A percentile compares a stretch with the other conserved stretches of the same genome.
phyloP scores from a whole-genome alignment of 495 filamentous ascomycete species.

The Talaromyces borbonicus region DNA sequence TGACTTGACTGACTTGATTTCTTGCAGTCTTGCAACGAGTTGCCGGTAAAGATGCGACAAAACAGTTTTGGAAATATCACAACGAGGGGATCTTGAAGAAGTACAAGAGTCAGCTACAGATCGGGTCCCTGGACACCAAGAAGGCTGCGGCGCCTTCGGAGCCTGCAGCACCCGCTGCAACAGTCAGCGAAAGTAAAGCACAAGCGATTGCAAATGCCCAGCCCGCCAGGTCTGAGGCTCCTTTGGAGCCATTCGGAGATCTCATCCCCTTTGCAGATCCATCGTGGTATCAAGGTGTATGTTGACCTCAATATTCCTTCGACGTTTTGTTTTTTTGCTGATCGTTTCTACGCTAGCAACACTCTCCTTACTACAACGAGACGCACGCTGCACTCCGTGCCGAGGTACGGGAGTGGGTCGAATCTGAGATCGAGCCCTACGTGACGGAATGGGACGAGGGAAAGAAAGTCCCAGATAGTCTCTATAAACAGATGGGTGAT shows the following conservation, averaged over 20 bases:
- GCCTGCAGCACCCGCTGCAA: constrained; percentile 42
- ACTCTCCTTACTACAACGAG: constrained; percentile 93
- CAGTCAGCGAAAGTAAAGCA: constrained; percentile 42
- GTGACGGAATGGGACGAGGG: constrained; percentile 96
- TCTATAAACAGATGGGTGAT: constrained; percentile 94
- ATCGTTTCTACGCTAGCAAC: constrained; percentile 47
- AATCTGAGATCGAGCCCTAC: constrained; percentile 79
- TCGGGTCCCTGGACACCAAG: constrained; percentile 88
- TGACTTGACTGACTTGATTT: no score
- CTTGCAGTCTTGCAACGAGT: constrained; percentile 71
- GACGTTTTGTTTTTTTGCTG: background rate
- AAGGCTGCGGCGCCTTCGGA: constrained; percentile 45
- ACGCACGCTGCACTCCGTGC: constrained; percentile 80
- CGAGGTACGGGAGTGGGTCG: constrained; percentile 88
- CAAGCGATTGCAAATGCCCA: constrained; percentile 39
- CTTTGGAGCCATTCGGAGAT: constrained; percentile 74
- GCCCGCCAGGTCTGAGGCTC: constrained; percentile 44
- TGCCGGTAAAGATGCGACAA: constrained; percentile 91
- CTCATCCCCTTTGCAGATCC: constrained; percentile 89
- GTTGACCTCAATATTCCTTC: constrained; percentile 28
- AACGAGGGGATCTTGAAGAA: constrained; percentile 93
- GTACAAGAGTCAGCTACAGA: constrained; percentile 75
- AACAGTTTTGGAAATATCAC: constrained; percentile 99
- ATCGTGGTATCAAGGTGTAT: constrained; percentile 90
- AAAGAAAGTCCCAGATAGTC: constrained; percentile 72